These are phyloP conservation scores for Croton setiger DNA, from an alignment of 441 rosid species.

Conservation along the genomic window DNA sequence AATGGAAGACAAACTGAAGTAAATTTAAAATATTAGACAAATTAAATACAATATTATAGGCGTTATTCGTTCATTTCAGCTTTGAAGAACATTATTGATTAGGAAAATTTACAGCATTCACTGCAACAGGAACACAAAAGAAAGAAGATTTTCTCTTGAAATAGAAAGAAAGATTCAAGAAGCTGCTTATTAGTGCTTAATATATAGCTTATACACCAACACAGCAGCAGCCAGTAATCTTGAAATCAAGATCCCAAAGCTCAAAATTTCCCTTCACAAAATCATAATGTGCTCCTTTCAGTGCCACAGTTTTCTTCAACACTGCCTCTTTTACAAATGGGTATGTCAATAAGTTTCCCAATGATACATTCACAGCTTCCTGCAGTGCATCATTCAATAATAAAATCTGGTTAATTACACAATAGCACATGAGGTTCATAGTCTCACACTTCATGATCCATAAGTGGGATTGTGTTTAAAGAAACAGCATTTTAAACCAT, in stretches of 20 bases:
- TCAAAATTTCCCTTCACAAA: slow-evolving; percentile 73
- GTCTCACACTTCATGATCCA: no score
- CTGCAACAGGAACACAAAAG: background rate
- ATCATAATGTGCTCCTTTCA: slow-evolving; percentile 88
- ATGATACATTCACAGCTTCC: slow-evolving; percentile 95
- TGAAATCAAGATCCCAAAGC: slow-evolving; percentile 81
- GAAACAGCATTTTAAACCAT: no score
- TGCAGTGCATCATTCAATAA: slow-evolving; percentile 26
- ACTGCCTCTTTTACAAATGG: slow-evolving; percentile 81
- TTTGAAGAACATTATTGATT: background rate
- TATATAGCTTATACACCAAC: slow-evolving; percentile 24
- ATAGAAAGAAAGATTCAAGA: background rate
- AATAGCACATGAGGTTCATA: no score
- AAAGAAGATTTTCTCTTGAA: background rate
- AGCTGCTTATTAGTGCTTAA: no score
- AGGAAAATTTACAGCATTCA: slow-evolving; percentile 19
- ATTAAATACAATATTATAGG: background rate
- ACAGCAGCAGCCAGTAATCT: slow-evolving; percentile 39
- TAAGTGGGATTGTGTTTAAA: no score
- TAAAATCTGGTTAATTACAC: no score
- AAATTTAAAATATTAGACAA: background rate
- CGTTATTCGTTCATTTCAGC: background rate
- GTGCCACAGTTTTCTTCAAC: slow-evolving; percentile 41
- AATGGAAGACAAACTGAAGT: background rate
- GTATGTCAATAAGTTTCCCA: slow-evolving; percentile 83